Evolutionary conservation across 2,329 filamentous ascomycete species (phyloP).

Genomic region (Diatrype stigma): DNA sequence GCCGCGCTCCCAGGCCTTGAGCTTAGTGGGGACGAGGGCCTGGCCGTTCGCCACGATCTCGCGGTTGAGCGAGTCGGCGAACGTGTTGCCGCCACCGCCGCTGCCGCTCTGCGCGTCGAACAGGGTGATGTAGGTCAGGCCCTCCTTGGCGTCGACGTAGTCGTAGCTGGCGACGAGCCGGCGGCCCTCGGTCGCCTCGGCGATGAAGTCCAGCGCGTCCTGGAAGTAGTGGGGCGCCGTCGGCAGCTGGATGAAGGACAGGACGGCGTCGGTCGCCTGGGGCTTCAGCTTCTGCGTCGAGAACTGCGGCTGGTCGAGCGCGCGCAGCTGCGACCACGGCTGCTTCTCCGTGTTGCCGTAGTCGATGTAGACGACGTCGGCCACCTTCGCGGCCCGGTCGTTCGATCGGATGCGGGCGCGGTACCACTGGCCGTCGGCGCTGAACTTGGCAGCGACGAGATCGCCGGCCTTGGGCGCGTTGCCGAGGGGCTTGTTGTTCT

Average conservation of each 20-base stretch:
- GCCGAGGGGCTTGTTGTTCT: constrained; percentile 70
- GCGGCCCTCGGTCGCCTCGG: constrained; percentile 68
- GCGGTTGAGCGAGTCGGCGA: constrained; percentile 79
- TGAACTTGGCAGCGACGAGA: constrained; percentile 86
- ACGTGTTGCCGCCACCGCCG: constrained; percentile 51
- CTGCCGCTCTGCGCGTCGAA: constrained; percentile 69
- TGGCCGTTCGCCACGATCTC: constrained; percentile 80
- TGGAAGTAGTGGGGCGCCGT: constrained; percentile 74
- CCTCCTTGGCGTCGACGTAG: constrained; percentile 72
- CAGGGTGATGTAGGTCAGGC: constrained; percentile 78
- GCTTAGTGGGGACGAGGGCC: constrained; percentile 86
- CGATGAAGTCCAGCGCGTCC: constrained; percentile 74
- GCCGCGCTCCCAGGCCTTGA: constrained; percentile 84
- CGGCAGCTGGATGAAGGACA: constrained; percentile 88
- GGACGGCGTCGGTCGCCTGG: constrained; percentile 80
- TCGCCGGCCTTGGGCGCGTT: constrained; percentile 86
- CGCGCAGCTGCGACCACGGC: constrained; percentile 77
- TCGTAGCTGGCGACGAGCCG: constrained; percentile 90
- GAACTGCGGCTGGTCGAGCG: constrained; percentile 78
- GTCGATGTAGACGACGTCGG: constrained; percentile 91
- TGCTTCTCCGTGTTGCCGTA: constrained; percentile 92
- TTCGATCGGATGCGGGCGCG: constrained; percentile 86
- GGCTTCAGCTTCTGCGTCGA: constrained; percentile 74
- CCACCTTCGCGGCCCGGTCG: constrained; percentile 82
- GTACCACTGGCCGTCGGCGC: constrained; percentile 89